These are phyloP conservation scores for Daldinia vernicosa DNA, from an alignment of 495 filamentous ascomycete species.

Conservation along the genomic window DNA sequence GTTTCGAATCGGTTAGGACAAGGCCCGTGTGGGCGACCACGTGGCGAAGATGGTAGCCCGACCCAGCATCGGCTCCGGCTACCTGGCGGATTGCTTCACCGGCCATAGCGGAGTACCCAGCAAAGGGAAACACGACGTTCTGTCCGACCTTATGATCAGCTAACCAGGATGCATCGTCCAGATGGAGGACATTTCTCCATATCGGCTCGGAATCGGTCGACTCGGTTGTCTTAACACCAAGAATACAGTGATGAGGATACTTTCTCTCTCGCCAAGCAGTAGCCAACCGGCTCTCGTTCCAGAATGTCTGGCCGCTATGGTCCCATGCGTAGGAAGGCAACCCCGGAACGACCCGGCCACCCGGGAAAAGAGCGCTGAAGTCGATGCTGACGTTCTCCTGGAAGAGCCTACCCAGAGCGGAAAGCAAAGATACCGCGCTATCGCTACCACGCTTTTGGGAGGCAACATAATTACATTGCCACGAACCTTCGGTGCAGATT, in stretches of 20 bases:
- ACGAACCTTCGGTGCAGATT: background rate
- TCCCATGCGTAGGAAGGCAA: conserved; percentile 58
- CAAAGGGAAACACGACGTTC: conserved; percentile 56
- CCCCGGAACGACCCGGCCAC: conserved; percentile 46
- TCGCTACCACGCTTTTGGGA: background rate
- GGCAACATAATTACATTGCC: background rate
- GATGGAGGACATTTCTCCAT: conserved; percentile 57
- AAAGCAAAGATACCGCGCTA: background rate
- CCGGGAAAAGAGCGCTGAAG: conserved; percentile 33
- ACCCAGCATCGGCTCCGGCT: conserved; percentile 26
- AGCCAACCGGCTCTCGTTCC: conserved; percentile 56
- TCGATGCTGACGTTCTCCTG: conserved; percentile 36
- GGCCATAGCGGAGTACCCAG: conserved; percentile 58
- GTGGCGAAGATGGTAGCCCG: conserved; percentile 49
- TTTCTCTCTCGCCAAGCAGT: conserved; percentile 53
- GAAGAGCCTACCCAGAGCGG: background rate
- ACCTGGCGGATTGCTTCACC: conserved; percentile 56
- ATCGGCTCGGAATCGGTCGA: conserved; percentile 48
- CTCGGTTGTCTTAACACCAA: conserved; percentile 53
- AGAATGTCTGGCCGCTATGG: conserved; percentile 43
- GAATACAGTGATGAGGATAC: conserved; percentile 54
- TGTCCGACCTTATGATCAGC: conserved; percentile 53
- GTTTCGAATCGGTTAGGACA: conserved; percentile 46
- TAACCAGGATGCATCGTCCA: conserved; percentile 58
- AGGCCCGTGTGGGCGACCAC: conserved; percentile 49